Evolutionary conservation across 345 rosid species (phyloP).

Genomic region (Acer saccharum): DNA sequence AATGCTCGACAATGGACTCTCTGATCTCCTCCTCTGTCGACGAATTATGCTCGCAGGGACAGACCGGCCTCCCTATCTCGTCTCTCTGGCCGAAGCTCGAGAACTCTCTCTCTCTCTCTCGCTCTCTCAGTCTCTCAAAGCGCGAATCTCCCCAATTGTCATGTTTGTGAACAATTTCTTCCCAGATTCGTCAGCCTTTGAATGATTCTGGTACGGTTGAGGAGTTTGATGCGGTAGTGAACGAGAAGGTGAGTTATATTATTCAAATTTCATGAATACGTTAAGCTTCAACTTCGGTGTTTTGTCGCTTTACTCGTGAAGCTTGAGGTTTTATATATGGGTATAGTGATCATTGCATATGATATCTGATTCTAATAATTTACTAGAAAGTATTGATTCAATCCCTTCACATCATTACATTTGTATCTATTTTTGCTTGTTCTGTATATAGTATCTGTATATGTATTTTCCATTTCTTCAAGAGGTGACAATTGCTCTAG

Average conservation of each 20-base stretch:
- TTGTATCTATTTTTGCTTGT: not conserved
- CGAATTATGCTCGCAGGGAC: conserved; percentile 61
- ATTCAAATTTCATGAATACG: no score
- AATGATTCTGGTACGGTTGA: conserved; percentile 71
- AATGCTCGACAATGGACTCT: conserved; percentile 44
- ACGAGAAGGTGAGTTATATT: conserved; percentile 57
- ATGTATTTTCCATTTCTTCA: no score
- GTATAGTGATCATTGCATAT: no score
- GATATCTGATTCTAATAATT: no score
- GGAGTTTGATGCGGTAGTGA: conserved; percentile 76
- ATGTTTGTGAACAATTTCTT: conserved; percentile 25
- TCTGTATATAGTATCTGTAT: no score
- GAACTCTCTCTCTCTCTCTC: conserved; percentile 16
- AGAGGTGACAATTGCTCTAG: no score
- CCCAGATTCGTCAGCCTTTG: conserved; percentile 72
- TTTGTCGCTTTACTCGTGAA: no score
- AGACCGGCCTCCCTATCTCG: conserved; percentile 42
- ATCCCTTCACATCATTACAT: no score
- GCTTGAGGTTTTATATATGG: no score
- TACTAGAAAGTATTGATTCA: no score
- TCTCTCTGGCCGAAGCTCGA: conserved; percentile 48
- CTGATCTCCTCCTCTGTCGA: conserved; percentile 59
- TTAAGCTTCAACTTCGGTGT: no score
- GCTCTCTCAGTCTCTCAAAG: conserved; percentile 33
- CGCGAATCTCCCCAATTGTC: conserved; percentile 38